Base-by-base conservation (phyloP, 352 stramenopile genomes). In the Phytophthora capsici region DNA sequence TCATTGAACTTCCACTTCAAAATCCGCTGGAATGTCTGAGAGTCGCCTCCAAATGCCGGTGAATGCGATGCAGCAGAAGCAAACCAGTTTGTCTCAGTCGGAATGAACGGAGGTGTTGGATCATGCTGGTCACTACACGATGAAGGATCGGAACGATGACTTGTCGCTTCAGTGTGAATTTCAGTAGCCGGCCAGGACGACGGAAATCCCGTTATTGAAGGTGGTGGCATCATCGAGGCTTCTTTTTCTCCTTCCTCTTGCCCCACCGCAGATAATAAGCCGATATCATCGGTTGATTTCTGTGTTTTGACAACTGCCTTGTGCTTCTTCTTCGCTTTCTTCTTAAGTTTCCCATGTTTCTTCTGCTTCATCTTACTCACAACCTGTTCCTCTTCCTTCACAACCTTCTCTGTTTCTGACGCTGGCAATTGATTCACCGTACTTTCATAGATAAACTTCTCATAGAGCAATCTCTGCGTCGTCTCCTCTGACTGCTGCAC, bases 371-470 rank as follows among this genome's bases (percentile, higher is more conserved):
- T 26, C 17, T 40, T 40, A 17, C 34, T 45, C 43, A 32, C 16
- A 13, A 34, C 47, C 34, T 59, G 37, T 22, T 48, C 43, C 14
- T 65, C 12, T 26, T 46, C 38, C 30, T 49, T 23, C 4, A 71
- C 40, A 0, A 30, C 7, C 10, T 28, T 17, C 19, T 57, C 22
- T 14, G 20, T 65, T n/a, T 71, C 54, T 2, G 64, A 55, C 22
- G 41, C 62, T 22, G 73, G 70, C 10, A 89, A 44, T 14, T 61
- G 75, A 7, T 68, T 69, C 12, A 89, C 49, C 0, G 84, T 86
- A 57, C 83, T 95, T 36, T 93, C 81, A 48, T 91, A 95, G 26
- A 95, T 90, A 30, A 95, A 95, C 59, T 95, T 95, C 52, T 95
- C 84, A 57, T 93, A 95, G 38, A 95, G 45, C 17, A 91, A 59